A percentile compares a stretch with the other conserved stretches of the same genome.
These are phyloP conservation scores for Cladosporium velox DNA, from an alignment of 2,329 filamentous ascomycete genomes.

Conservation along the genomic window DNA sequence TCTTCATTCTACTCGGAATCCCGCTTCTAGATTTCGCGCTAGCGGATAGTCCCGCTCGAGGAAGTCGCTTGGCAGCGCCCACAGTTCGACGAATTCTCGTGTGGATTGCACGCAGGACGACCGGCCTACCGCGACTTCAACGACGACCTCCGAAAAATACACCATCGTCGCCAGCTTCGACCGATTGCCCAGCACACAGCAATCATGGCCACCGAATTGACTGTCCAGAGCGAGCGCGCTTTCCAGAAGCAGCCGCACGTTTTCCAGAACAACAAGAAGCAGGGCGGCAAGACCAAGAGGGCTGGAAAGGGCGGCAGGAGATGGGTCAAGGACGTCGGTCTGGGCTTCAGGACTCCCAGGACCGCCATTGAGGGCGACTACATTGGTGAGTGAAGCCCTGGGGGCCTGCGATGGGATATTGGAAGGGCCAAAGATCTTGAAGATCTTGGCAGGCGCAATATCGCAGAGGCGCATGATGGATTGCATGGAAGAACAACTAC, in stretches of 20 bases:
- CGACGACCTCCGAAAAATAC: slow-evolving; percentile 21
- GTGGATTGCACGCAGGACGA: slow-evolving; percentile 15
- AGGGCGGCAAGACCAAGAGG: slow-evolving; percentile 75
- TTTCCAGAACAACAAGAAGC: slow-evolving; percentile 97
- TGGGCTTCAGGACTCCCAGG: slow-evolving; percentile 99
- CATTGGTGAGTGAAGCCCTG: slow-evolving; percentile 73
- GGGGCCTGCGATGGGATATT: slow-evolving; percentile 12
- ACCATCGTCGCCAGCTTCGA: slow-evolving; percentile 21
- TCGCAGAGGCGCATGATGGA: background rate
- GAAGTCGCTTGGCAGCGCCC: slow-evolving; percentile 9
- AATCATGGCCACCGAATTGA: slow-evolving; percentile 96
- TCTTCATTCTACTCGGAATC: background rate
- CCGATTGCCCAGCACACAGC: slow-evolving; percentile 30
- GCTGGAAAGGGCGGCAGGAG: slow-evolving; percentile 90
- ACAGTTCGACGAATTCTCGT: slow-evolving; percentile 11
- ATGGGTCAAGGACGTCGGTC: slow-evolving; percentile 99
- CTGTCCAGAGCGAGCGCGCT: slow-evolving; percentile 99
- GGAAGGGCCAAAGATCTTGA: slow-evolving; percentile 8
- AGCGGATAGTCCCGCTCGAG: background rate
- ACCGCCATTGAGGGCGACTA: slow-evolving; percentile 98
- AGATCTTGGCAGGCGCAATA: slow-evolving; percentile 21
- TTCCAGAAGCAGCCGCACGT: slow-evolving; percentile 99
- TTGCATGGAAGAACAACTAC: slow-evolving; percentile 17
- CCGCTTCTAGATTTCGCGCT: background rate
- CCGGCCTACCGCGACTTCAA: slow-evolving; percentile 14